A percentile compares a stretch with the other conserved stretches of the same genome.
Evolutionary conservation across 352 stramenopile genomes (phyloP).

Genomic region (Phytophthora nicotianae): DNA sequence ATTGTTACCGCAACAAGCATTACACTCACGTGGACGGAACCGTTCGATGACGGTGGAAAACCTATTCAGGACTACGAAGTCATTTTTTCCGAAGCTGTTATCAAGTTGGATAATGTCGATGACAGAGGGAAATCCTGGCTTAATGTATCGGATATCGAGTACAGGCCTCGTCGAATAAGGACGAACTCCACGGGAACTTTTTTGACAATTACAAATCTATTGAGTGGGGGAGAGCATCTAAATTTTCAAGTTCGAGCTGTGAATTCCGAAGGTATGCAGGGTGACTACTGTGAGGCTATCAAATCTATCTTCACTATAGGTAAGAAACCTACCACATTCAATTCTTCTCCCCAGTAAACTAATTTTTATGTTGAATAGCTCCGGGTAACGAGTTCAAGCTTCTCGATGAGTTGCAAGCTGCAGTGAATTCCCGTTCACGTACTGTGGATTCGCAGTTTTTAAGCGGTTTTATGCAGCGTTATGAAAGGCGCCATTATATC

Average conservation of each 20-base stretch:
- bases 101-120: constrained; percentile 33
- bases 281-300: constrained; percentile 52
- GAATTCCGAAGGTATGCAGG: constrained; percentile 57
- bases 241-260: constrained; percentile 70
- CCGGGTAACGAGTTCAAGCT: constrained; percentile 70
- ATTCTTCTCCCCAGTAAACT: constrained; percentile 1
- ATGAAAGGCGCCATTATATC: constrained; percentile 76
- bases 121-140: constrained; percentile 55
- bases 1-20: constrained; percentile 67
- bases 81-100: constrained; percentile 61
- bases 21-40: constrained; percentile 65
- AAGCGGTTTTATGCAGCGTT: constrained; percentile 84
- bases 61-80: constrained; percentile 74
- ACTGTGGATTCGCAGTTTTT: constrained; percentile 80
- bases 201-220: constrained; percentile 50
- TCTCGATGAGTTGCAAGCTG: constrained; percentile 78
- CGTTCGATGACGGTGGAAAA: constrained; percentile 61
- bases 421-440: constrained; percentile 70
- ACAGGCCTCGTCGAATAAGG: constrained; percentile 56
- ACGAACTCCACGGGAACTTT: constrained; percentile 45
- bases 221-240: constrained; percentile 71
- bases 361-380: constrained; percentile 28
- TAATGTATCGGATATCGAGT: constrained; percentile 62
- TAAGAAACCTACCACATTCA: constrained; percentile 21
- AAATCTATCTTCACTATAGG: constrained; percentile 69